Evolutionary conservation across 768 basidiomycete species (phyloP), one percentile per base, ranked within the genome.

Genomic region (Termitomyces sp.): DNA sequence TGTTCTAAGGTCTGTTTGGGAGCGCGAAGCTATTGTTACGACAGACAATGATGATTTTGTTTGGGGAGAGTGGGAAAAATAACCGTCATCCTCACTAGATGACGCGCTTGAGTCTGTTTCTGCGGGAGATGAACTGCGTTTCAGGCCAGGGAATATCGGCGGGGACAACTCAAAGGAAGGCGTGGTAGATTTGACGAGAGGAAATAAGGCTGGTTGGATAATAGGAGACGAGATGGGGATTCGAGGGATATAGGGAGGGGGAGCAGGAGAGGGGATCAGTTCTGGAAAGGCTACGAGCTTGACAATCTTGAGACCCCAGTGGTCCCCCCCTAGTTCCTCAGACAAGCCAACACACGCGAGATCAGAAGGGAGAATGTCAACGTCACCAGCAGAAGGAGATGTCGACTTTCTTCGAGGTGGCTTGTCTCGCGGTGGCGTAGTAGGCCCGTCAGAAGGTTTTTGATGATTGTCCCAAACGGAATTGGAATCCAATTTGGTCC

Each of bases 261-360:
- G 61, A 16, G 67, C 29, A 31, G 64, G 57, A 36, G 67, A 47
- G n/a, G 77, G 74, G 29, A 88, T 84, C 50, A 90, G 76, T 56
- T 89, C 88, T 0, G 88, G 86, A 66, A 83, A 90, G 6, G 88
- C 87, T 36, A 91, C 76, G 13, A 90, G 76, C 69, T 89, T 89
- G 56, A 91, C 75, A 40, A 91, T 80, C 73, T 91, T 91, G 57
- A 86, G 76, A 22, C 80, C 79, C 89, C 89, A 91, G 46, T 80
- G 77, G 54, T 89, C 85, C 32, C 83, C 79, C 44, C 76, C 74
- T 29, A 73, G 73, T 57, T 86, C 84, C 61, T 88, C 84, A 38
- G 82, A 81, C 25, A 91, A 73, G 2, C 89, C 89, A 32, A 91
- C 86, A 61, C 87, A 91, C 9, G 86, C 82, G 31, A 91, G 77